Conservation (phyloP, 2,329 filamentous ascomycete species). For the Aspergillus tubingensis region DNA sequence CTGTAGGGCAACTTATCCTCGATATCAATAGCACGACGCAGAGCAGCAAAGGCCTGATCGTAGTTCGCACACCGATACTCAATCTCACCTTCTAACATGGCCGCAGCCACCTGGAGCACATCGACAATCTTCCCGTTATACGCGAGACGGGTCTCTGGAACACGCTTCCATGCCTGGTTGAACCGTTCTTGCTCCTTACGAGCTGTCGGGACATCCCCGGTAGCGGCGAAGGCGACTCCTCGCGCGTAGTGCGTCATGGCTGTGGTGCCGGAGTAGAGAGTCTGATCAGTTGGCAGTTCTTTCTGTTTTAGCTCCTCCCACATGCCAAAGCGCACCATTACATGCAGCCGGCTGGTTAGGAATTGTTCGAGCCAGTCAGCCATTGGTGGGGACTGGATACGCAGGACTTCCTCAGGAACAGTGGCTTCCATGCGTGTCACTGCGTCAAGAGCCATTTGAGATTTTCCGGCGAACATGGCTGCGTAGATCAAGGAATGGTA, state of each 20-base stretch:
- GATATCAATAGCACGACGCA: constrained; percentile 58
- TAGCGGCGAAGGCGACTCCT: constrained; percentile 65
- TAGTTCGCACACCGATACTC: constrained; percentile 65
- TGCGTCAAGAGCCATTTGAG: constrained; percentile 61
- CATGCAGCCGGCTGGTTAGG: constrained; percentile 65
- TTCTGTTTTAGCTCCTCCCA: constrained; percentile 69
- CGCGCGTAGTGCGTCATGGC: constrained; percentile 68
- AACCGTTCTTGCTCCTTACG: constrained; percentile 55
- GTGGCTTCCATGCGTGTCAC: constrained; percentile 60
- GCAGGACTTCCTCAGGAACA: constrained; percentile 64
- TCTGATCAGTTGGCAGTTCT: constrained; percentile 56
- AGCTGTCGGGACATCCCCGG: constrained; percentile 55
- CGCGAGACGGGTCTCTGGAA: constrained; percentile 62
- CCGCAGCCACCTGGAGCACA: constrained; percentile 62
- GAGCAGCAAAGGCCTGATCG: constrained; percentile 58
- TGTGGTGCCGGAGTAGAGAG: constrained; percentile 67
- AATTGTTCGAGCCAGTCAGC: constrained; percentile 77
- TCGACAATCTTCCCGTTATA: constrained; percentile 66
- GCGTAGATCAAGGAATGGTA: constrained; percentile 61
- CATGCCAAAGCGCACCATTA: constrained; percentile 68
- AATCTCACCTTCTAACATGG: constrained; percentile 72
- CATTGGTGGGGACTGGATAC: constrained; percentile 69
- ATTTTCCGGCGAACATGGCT: constrained; percentile 72
- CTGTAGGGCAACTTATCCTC: constrained; percentile 68
- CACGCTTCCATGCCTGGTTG: constrained; percentile 48